Conservation (phyloP, 148 eudicot species). For the Polygonum aviculare region DNA sequence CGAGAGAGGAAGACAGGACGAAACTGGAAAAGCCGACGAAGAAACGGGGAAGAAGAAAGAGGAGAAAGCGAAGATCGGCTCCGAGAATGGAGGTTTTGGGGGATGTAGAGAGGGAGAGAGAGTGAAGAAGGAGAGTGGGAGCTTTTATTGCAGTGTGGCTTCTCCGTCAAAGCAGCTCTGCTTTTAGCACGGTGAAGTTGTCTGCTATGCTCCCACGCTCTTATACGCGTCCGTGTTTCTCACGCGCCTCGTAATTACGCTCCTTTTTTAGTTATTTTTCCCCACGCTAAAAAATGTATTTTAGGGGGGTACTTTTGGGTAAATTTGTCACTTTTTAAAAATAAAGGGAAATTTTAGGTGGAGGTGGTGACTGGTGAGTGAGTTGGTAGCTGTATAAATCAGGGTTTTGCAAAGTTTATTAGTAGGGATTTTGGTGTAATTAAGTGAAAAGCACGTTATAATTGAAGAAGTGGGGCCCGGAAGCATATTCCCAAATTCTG, state of each 20-base stretch:
- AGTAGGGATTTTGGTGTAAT: not conserved
- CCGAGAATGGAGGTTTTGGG: not conserved
- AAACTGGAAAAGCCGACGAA: not conserved
- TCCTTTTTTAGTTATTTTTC: not conserved
- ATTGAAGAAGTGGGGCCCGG: not conserved
- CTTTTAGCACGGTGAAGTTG: conserved; percentile 7
- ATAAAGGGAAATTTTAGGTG: too few species aligned
- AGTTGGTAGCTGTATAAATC: too few species aligned
- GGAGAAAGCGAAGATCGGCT: not conserved
- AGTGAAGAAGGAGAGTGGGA: not conserved
- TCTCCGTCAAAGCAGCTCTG: conserved; percentile 10
- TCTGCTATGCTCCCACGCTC: not conserved
- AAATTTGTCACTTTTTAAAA: too few species aligned
- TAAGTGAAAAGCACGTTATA: not conserved
- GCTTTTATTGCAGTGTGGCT: conserved; percentile 10
- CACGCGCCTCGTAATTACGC: conserved; percentile 2
- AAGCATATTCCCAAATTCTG: conserved; percentile 6
- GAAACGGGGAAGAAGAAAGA: not conserved
- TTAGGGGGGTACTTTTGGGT: too few species aligned
- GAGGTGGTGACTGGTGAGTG: too few species aligned
- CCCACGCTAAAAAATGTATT: not conserved
- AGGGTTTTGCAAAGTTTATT: not conserved
- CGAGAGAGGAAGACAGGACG: not conserved
- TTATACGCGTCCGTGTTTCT: not conserved
- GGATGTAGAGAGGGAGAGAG: not conserved